These are phyloP conservation scores for Verticillium klebahnii DNA, from an alignment of 2,329 filamentous ascomycete genomes.

Conservation along the genomic window DNA sequence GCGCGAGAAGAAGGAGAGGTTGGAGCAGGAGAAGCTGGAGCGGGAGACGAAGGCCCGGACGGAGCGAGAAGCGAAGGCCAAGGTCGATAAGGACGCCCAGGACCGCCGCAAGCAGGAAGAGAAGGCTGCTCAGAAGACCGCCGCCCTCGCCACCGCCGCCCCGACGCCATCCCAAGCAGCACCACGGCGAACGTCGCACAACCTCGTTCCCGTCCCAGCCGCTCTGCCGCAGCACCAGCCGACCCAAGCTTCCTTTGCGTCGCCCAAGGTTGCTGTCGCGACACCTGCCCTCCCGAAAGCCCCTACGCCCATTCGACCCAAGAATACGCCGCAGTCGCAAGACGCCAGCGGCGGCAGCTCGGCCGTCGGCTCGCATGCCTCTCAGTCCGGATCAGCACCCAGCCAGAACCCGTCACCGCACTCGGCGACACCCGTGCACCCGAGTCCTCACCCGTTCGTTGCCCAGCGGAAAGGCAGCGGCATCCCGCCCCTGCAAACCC, in stretches of 20 bases:
- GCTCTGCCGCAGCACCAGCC: conserved; percentile 56
- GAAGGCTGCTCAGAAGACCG: conserved; percentile 34
- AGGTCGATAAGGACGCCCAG: conserved; percentile 30
- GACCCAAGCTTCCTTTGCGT: conserved; percentile 57
- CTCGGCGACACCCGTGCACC: conserved; percentile 58
- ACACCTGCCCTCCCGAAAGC: conserved; percentile 81
- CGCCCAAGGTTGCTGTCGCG: conserved; percentile 73
- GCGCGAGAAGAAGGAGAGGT: conserved; percentile 54
- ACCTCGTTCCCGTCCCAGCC: conserved; percentile 37
- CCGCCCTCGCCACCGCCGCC: conserved; percentile 30
- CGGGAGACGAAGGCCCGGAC: conserved; percentile 36
- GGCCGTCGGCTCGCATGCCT: conserved; percentile 66
- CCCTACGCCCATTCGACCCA: conserved; percentile 71
- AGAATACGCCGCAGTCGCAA: conserved; percentile 55
- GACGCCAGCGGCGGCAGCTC: conserved; percentile 58
- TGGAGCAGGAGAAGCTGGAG: conserved; percentile 51
- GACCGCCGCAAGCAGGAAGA: conserved; percentile 39
- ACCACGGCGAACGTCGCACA: conserved; percentile 26
- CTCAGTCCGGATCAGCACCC: conserved; percentile 52
- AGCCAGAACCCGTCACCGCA: conserved; percentile 58
- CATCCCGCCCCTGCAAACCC: conserved; percentile 29
- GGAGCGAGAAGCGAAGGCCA: conserved; percentile 27
- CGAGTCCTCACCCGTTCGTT: conserved; percentile 59
- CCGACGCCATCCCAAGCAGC: conserved; percentile 35
- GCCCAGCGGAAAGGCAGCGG: conserved; percentile 59